Conservation (phyloP, 1,139 yeast species). For the Pichia sp. region DNA sequence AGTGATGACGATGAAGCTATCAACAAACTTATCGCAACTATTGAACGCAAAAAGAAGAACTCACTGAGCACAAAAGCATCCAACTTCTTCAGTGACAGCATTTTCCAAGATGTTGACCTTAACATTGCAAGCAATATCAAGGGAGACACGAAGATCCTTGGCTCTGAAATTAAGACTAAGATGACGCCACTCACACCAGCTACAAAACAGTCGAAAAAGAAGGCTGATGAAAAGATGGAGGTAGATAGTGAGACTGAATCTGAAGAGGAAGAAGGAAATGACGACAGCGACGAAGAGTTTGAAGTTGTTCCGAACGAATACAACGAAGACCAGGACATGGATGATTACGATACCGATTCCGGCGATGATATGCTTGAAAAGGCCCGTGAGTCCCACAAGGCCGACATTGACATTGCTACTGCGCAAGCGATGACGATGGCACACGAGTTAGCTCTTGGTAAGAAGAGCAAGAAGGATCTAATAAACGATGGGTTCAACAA, state of each 20-base stretch:
- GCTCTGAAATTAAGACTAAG: slow-evolving; percentile 15
- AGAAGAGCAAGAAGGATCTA: slow-evolving; percentile 75
- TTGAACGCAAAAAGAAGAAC: slow-evolving; percentile 44
- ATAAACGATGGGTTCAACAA: slow-evolving; percentile 89
- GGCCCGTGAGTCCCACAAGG: slow-evolving; percentile 46
- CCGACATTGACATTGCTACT: slow-evolving; percentile 77
- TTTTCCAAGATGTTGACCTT: slow-evolving; percentile 56
- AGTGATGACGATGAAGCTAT: slow-evolving; percentile 77
- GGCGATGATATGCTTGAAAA: slow-evolving; percentile 43
- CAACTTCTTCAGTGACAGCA: slow-evolving; percentile 71
- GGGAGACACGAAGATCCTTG: slow-evolving; percentile 22
- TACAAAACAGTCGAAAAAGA: slow-evolving; percentile 24
- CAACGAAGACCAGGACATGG: slow-evolving; percentile 35
- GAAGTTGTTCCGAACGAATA: slow-evolving; percentile 50
- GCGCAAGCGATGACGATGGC: slow-evolving; percentile 98
- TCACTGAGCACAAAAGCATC: slow-evolving; percentile 69
- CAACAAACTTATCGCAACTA: slow-evolving; percentile 53
- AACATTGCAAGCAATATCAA: slow-evolving; percentile 24
- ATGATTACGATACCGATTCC: slow-evolving; percentile 47
- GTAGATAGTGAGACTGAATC: slow-evolving; percentile 20
- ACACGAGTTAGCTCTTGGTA: slow-evolving; percentile 89
- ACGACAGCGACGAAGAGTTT: slow-evolving; percentile 37
- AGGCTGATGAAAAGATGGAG: slow-evolving; percentile 18
- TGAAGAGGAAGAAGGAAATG: slow-evolving; percentile 22
- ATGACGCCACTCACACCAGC: neutral